phyloP scores from a whole-genome alignment of 73 alveolate genomes.

The Durusdinium trenchii region DNA sequence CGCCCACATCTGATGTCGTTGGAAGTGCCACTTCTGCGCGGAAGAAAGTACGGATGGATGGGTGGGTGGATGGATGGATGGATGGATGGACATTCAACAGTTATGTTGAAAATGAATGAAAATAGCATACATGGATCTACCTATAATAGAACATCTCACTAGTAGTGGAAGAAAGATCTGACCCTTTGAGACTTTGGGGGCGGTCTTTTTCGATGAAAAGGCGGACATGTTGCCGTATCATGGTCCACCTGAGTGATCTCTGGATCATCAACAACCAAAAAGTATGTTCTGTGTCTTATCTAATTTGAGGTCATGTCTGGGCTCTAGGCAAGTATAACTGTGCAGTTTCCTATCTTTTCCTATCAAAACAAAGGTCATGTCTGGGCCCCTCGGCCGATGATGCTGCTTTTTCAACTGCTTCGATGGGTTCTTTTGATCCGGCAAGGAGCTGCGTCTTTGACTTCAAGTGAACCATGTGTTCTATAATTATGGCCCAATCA shows the following conservation, averaged over 20 bases:
- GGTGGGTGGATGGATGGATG: background rate
- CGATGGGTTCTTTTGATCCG: background rate
- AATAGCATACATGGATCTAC: background rate
- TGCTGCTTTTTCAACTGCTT: background rate
- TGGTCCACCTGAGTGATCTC: too few species aligned
- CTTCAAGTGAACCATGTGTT: background rate
- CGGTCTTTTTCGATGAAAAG: too few species aligned
- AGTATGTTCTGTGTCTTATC: too few species aligned
- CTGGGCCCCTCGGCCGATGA: too few species aligned
- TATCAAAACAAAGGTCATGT: too few species aligned
- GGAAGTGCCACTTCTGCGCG: slow-evolving; percentile 6
- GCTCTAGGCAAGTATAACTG: too few species aligned
- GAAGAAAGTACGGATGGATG: background rate
- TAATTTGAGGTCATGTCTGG: too few species aligned
- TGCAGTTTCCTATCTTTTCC: too few species aligned
- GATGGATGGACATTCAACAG: background rate
- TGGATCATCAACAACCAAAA: too few species aligned
- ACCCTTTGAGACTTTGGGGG: too few species aligned
- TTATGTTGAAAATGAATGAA: background rate
- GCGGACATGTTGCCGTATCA: too few species aligned
- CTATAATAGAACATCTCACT: background rate
- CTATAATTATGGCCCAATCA: background rate
- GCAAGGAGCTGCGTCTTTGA: background rate
- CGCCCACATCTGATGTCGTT: background rate
- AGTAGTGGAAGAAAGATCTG: too few species aligned